Percentiles rank a stretch among this genome's conserved stretches.
Conservation (phyloP, 2,329 filamentous ascomycete species). For the Pyrenophora teres region DNA sequence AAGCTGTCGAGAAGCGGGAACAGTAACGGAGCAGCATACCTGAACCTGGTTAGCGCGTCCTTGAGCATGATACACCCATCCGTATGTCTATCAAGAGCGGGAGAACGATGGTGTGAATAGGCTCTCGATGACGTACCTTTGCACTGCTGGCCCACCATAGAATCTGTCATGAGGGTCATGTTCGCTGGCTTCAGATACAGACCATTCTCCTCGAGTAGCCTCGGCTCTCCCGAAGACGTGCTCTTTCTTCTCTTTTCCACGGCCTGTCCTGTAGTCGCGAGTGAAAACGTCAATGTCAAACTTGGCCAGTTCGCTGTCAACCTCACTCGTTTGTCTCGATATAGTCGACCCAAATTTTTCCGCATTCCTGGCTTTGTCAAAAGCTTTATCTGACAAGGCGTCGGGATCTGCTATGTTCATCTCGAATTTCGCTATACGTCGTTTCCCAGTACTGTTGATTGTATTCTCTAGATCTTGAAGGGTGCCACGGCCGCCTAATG, state of each 20-base stretch:
- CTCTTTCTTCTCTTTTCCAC: slow-evolving; percentile 26
- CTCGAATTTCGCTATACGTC: slow-evolving; percentile 75
- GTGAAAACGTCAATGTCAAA: slow-evolving; percentile 45
- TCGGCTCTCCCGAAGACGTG: slow-evolving; percentile 51
- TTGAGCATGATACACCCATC: neutral
- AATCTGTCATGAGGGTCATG: slow-evolving; percentile 44
- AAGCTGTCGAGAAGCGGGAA: slow-evolving; percentile 86
- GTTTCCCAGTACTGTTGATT: slow-evolving; percentile 76
- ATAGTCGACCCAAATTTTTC: slow-evolving; percentile 35
- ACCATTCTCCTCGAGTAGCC: slow-evolving; percentile 48
- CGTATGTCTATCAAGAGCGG: too few relatives aligned
- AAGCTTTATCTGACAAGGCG: slow-evolving; percentile 31
- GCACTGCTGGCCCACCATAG: slow-evolving; percentile 40
- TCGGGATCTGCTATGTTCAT: slow-evolving; percentile 62
- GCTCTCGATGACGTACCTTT: slow-evolving; percentile 37
- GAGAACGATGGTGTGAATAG: neutral
- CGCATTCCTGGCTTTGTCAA: slow-evolving; percentile 28
- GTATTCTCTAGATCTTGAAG: slow-evolving; percentile 68
- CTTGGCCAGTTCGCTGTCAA: slow-evolving; percentile 22
- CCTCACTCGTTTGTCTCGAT: slow-evolving; percentile 25
- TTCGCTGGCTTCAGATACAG: slow-evolving; percentile 33
- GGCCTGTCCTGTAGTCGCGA: slow-evolving; percentile 33
- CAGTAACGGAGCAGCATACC: slow-evolving; percentile 60
- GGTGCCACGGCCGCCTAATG: slow-evolving; percentile 52
- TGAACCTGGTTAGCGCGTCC: slow-evolving; percentile 33